Evolutionary conservation across 1,284 basidiomycete genomes (phyloP).

Genomic region (Leccinum proliferum): DNA sequence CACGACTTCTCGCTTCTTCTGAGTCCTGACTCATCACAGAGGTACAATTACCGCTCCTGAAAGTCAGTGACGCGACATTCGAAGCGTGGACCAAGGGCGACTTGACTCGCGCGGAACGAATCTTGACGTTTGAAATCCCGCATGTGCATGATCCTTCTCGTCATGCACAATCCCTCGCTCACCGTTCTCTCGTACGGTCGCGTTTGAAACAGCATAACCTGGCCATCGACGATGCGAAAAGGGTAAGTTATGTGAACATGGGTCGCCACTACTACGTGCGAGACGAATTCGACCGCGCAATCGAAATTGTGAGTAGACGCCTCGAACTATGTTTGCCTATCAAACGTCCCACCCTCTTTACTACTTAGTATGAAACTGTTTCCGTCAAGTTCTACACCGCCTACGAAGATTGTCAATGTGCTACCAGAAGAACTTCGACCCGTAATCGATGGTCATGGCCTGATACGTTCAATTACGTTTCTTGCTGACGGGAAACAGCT

Average conservation of each 20-base stretch:
- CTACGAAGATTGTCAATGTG: too few species aligned
- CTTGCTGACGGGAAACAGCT: not conserved
- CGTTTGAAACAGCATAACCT: not conserved
- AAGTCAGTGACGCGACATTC: not conserved
- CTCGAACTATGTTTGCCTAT: conserved; percentile 59
- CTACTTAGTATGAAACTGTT: conserved; percentile 80
- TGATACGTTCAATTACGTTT: not conserved
- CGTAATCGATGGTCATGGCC: not conserved
- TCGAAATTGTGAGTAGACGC: conserved; percentile 53
- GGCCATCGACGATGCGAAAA: not conserved
- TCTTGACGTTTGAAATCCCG: not conserved
- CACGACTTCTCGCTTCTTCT: not conserved
- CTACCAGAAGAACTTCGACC: too few species aligned
- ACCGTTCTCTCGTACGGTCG: not conserved
- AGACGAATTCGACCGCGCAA: conserved; percentile 91
- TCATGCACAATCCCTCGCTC: not conserved
- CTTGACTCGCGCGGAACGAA: not conserved
- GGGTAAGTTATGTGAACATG: conserved; percentile 71
- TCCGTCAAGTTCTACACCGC: conserved; percentile 60
- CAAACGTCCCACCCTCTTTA: not conserved
- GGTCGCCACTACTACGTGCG: conserved; percentile 89
- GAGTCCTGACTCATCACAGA: not conserved
- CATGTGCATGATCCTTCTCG: not conserved
- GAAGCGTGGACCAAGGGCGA: not conserved
- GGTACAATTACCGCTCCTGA: not conserved